Evolutionary conservation across 176 grass and related monocot genomes (phyloP), one percentile per base, ranked within the genome.

Genomic region (Coix lacrymajobi): DNA sequence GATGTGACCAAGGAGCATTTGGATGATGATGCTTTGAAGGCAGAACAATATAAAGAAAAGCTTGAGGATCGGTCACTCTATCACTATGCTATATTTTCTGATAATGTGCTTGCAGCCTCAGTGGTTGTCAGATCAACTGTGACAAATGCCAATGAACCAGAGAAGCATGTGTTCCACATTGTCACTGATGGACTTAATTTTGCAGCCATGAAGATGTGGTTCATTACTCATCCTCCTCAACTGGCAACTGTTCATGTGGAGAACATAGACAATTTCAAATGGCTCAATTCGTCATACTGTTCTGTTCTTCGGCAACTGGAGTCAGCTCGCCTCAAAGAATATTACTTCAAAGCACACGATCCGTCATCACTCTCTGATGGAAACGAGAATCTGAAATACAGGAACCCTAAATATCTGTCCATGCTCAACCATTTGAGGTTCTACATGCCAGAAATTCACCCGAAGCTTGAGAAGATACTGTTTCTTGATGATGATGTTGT

Each of bases 121-220:
- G 96, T 95, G 25, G 92, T 98, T 84, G 88, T 98, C 67, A 93
- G 87, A 84, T 98, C 96, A 26, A 91, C 96, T 36, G 87, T 93
- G 25, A 71, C 72, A 22, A 72, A 95, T 86, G 92, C 96, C 66
- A 95, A 80, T 9, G 85, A 98, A 69, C 92, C 96, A 63, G 73
- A 95, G 81, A 95, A 98, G 83, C 96, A 98, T 46, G 87, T 98
- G 48, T 98, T 98, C 73, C 96, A 98, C 62, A 90, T 98, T 26
- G 96, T 98, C 71, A 98, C 92, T 16, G 92, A 98, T 73, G 93
- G 48, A 69, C 87, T 98, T 82, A 95, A 98, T 86, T 98, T 95
- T 88, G 90, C 92, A 57, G 96, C 96, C 34, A 95, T 98, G 96
- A 95, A 79, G 85, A 98, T 93, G 92, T 98, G 92, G 96, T 95